phyloP scores from a whole-genome alignment of 2,329 filamentous ascomycete genomes.

The Arthrobotrys sinensis region DNA sequence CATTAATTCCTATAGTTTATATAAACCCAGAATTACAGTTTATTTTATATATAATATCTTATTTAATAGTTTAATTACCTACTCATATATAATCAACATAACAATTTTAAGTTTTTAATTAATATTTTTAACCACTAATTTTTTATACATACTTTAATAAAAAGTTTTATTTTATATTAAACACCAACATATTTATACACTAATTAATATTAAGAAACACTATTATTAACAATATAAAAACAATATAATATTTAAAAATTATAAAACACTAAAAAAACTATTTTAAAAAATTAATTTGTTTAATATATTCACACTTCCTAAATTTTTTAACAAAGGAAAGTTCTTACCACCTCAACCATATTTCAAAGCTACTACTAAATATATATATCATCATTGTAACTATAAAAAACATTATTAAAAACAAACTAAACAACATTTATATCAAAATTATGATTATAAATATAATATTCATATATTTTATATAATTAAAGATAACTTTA shows the following conservation, averaged over 20 bases:
- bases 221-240: conserved; percentile 16
- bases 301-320: conserved; percentile 6
- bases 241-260: conserved; percentile 7
- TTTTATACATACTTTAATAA: conserved; percentile 1
- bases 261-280: conserved; percentile 7
- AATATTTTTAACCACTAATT: conserved; percentile 1
- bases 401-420: neutral
- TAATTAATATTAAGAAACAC: conserved; percentile 15
- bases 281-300: conserved; percentile 6
- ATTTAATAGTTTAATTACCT: too few species aligned
- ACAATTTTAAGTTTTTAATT: conserved; percentile 5
- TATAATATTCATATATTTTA: neutral
- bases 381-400: neutral
- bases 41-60: too few species aligned
- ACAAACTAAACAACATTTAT: neutral
- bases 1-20: too few species aligned
- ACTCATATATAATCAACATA: too few species aligned
- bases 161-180: conserved; percentile 10
- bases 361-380: neutral
- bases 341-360: neutral
- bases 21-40: too few species aligned
- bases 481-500: neutral
- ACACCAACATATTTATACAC: conserved; percentile 1
- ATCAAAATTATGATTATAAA: neutral
- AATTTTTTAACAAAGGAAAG: neutral